Conservation (phyloP, 306 rosid genomes). For the Fagus sylvatica region DNA sequence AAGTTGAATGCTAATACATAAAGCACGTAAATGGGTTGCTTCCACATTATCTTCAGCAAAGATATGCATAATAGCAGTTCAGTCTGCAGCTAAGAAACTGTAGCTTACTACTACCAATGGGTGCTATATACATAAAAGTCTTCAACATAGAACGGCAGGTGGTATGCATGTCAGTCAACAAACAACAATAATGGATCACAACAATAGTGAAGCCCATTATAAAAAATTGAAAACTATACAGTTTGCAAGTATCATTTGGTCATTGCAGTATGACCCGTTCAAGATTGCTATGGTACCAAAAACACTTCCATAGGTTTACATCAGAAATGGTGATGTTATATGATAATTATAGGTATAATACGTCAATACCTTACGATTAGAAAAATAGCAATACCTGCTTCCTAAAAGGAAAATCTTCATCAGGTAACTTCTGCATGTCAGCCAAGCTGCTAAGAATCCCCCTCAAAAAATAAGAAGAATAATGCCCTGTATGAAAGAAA, state of each 20-base stretch:
- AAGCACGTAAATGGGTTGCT: background rate
- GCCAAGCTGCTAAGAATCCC: conserved; percentile 62
- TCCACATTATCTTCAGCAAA: background rate
- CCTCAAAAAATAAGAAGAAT: conserved; percentile 64
- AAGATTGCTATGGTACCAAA: too few relatives aligned
- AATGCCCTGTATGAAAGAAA: conserved; percentile 47
- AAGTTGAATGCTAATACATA: conserved; percentile 5
- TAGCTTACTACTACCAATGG: too few relatives aligned
- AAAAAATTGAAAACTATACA: too few relatives aligned
- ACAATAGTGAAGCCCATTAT: too few relatives aligned
- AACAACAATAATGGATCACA: too few relatives aligned
- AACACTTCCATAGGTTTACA: background rate
- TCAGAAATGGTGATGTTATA: background rate
- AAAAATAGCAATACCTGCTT: conserved; percentile 57
- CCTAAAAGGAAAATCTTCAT: conserved; percentile 80
- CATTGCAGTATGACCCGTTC: too few relatives aligned
- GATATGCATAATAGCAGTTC: too few relatives aligned
- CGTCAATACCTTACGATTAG: background rate
- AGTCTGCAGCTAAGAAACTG: too few relatives aligned
- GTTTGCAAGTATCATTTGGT: too few relatives aligned
- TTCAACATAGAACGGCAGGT: too few relatives aligned
- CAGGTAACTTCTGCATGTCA: conserved; percentile 73
- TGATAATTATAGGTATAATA: background rate
- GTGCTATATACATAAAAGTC: too few relatives aligned
- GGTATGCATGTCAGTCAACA: too few relatives aligned